Conservation (phyloP, 2,329 filamentous ascomycete species). For the Colletotrichum euphorbiae region DNA sequence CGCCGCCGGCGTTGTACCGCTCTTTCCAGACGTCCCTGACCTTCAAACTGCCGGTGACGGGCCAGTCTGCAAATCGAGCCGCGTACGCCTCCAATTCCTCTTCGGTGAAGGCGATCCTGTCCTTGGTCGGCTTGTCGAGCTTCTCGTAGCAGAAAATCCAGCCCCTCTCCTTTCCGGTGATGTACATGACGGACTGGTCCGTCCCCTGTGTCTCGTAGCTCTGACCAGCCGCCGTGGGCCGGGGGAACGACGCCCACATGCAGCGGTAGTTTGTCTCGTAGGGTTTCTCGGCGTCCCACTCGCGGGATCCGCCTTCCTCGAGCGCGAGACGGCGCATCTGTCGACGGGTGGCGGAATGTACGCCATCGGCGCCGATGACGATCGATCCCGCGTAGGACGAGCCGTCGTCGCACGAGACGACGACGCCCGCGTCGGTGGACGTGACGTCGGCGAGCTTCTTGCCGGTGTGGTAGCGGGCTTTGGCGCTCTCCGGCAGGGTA, state of each 20-base stretch:
- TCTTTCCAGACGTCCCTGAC: constrained; percentile 48
- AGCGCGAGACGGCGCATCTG: constrained; percentile 50
- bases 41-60: constrained; percentile 44
- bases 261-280: constrained; percentile 47
- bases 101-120: constrained; percentile 44
- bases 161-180: constrained; percentile 45
- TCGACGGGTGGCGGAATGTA: constrained; percentile 51
- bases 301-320: constrained; percentile 26
- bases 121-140: constrained; percentile 43
- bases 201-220: constrained; percentile 48
- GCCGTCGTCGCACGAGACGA: constrained; percentile 50
- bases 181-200: constrained; percentile 45
- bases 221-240: constrained; percentile 42
- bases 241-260: constrained; percentile 51
- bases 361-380: constrained; percentile 58
- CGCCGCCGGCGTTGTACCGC: constrained; percentile 45
- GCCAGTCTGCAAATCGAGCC: constrained; percentile 44
- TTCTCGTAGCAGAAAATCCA: constrained; percentile 51
- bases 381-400: constrained; percentile 49
- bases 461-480: constrained; percentile 45
- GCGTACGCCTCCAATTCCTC: constrained; percentile 45
- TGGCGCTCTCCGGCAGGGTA: constrained; percentile 43
- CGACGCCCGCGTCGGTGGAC: constrained; percentile 42
- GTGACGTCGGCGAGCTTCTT: constrained; percentile 44
- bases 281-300: constrained; percentile 30